Evolutionary conservation across 257 asterid species (phyloP).

Genomic region (Solanum pimpinellifolium): DNA sequence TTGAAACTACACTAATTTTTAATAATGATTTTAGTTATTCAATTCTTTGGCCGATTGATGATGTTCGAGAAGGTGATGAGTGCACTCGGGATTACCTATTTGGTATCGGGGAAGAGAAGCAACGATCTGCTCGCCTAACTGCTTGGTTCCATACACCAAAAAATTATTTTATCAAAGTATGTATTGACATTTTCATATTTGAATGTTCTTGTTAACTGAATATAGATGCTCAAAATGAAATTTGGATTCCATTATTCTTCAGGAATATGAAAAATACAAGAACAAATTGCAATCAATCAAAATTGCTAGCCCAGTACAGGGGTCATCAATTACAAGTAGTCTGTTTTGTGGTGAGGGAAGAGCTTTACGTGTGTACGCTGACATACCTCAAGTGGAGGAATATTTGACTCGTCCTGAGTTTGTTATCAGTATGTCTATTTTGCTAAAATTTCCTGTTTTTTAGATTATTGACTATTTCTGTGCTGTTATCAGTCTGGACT

Average conservation of each 20-base stretch:
- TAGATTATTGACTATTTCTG: background rate
- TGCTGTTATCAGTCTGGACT: background rate
- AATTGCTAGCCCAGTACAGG: slow-evolving; percentile 20
- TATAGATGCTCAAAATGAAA: background rate
- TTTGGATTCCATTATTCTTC: background rate
- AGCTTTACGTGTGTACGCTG: slow-evolving; percentile 69
- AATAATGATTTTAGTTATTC: slow-evolving; percentile 49
- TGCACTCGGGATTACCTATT: slow-evolving; percentile 82
- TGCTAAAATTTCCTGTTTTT: background rate
- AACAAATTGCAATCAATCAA: slow-evolving; percentile 31
- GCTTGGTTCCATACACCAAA: slow-evolving; percentile 96
- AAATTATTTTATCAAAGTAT: slow-evolving; percentile 67
- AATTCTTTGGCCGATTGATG: slow-evolving; percentile 70
- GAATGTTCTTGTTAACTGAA: background rate
- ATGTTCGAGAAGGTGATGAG: slow-evolving; percentile 56
- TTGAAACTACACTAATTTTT: slow-evolving; percentile 7
- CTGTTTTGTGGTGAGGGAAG: slow-evolving; percentile 30
- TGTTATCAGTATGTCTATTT: slow-evolving; percentile 43
- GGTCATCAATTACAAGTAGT: slow-evolving; percentile 30
- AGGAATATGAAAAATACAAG: slow-evolving; percentile 65
- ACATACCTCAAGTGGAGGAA: slow-evolving; percentile 82
- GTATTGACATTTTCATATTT: slow-evolving; percentile 3
- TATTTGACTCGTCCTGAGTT: slow-evolving; percentile 80
- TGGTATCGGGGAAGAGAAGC: slow-evolving; percentile 88
- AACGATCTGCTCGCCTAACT: slow-evolving; percentile 93